Evolutionary conservation across 805 yeast species (phyloP), one percentile per base, ranked within the genome.

Genomic region (Tetrapisispora arboricola): DNA sequence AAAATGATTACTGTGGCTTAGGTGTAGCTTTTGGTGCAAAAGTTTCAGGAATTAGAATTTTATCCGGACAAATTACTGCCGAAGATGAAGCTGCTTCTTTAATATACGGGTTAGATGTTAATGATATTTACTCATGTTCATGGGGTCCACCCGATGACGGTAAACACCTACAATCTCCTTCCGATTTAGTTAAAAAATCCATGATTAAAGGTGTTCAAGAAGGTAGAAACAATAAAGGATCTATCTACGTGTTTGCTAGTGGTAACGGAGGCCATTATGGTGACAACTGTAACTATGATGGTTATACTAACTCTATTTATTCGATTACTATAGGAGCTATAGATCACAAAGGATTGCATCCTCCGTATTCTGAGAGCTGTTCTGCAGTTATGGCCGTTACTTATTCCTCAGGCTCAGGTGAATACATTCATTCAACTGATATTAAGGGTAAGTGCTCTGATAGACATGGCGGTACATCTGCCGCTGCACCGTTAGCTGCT

Each of bases 101-200:
- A 70, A 71, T 84, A 28, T 82, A 84, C 61, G 88, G 78, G 0
- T 65, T 83, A 47, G 88, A 85, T 46, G 73, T 76, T 21, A 92
- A 92, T 61, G 95, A 92, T 60, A 92, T 92, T 30, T 92, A 87
- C 59, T 84, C 95, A 3, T 92, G 98, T 61, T 86, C 96, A 3
- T 92, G 98, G 98, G 98, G 98, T 7, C 98, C 98, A 2, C 74
- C 86, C 3, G 98, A 92, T 60, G 84, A 90, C 58, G 98, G 98
- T 0, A 70, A 61, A 42, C 75, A 94, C 1, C 75, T 92, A 71
- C 87, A 84, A 39, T 92, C 76, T 3, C 98, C 98, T 0, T 84
- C 84, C 19, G 59, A 66, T 26, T 53, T 90, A 22, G 95, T 90
- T 6, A 73, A 75, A 53, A 77, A 84, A 45, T 94, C 97, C 1